These are phyloP conservation scores for Coleophoma crateriformis DNA, from an alignment of 2,329 filamentous ascomycete species.

Conservation along the genomic window DNA sequence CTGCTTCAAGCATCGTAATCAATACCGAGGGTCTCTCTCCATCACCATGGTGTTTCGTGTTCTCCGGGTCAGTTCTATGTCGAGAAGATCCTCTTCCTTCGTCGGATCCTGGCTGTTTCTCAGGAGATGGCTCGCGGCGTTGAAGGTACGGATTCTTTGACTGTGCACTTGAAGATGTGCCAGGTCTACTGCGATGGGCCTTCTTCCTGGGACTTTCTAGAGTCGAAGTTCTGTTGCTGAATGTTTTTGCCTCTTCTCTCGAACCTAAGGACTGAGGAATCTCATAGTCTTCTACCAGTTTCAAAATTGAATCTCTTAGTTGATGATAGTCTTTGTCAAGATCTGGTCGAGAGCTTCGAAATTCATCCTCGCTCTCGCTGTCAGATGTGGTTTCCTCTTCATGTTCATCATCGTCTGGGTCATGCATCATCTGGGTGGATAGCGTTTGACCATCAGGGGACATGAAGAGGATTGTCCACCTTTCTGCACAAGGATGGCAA, in stretches of 20 bases:
- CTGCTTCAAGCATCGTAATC: constrained; percentile 69
- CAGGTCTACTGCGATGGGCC: constrained; percentile 49
- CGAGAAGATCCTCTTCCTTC: constrained; percentile 10
- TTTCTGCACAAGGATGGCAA: constrained; percentile 74
- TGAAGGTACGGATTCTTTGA: constrained; percentile 54
- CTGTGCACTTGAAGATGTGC: constrained; percentile 38
- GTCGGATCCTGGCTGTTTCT: constrained; percentile 7
- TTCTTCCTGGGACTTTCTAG: constrained; percentile 44
- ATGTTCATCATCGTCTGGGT: constrained; percentile 58
- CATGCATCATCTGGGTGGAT: constrained; percentile 68
- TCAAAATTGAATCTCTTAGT: constrained; percentile 73
- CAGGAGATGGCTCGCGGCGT: constrained; percentile 13
- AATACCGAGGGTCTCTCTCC: constrained; percentile 46
- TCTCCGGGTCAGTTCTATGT: constrained; percentile 17
- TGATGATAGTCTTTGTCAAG: constrained; percentile 77
- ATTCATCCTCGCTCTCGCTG: constrained; percentile 54
- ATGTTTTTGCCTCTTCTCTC: constrained; percentile 53
- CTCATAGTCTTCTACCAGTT: constrained; percentile 77
- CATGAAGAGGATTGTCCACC: constrained; percentile 79
- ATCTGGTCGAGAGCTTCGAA: constrained; percentile 50
- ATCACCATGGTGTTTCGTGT: constrained; percentile 29
- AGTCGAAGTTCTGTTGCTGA: constrained; percentile 63
- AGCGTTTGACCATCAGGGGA: constrained; percentile 66
- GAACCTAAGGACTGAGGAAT: constrained; percentile 63
- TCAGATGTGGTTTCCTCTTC: constrained; percentile 60